Conservation (phyloP, 2,329 filamentous ascomycete species). For the Chaetomium sp. region DNA sequence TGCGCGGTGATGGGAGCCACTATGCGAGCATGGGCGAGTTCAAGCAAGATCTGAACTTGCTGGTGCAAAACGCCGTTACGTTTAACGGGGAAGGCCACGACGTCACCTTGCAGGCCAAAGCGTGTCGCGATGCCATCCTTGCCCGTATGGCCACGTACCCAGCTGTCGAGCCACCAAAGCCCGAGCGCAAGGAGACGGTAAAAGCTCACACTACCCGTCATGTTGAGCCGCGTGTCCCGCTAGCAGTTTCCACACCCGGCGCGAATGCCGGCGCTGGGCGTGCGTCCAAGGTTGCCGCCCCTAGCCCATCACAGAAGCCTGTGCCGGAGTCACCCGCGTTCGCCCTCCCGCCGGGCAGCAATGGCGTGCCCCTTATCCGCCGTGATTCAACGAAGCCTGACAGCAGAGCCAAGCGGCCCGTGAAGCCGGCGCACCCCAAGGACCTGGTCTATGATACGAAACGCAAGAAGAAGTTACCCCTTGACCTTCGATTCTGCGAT, state of each 20-base stretch:
- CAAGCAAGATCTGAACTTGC: conserved; percentile 65
- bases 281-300: conserved; percentile 18
- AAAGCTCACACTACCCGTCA: conserved; percentile 43
- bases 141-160: conserved; percentile 39
- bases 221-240: conserved; percentile 34
- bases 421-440: conserved; percentile 83
- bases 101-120: conserved; percentile 54
- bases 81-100: conserved; percentile 80
- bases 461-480: conserved; percentile 83
- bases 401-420: conserved; percentile 81
- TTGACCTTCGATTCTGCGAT: conserved; percentile 86
- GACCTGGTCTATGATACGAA: conserved; percentile 81
- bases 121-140: conserved; percentile 52
- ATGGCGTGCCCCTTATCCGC: conserved; percentile 74
- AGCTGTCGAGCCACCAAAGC: conserved; percentile 50
- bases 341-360: conserved; percentile 58
- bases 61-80: conserved; percentile 68
- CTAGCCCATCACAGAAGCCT: conserved; percentile 28
- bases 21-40: conserved; percentile 70
- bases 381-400: conserved; percentile 76
- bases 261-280: conserved; percentile 25
- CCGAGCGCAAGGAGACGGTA: conserved; percentile 52
- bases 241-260: conserved; percentile 13
- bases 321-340: conserved; percentile 44
- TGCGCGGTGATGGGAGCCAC: conserved; percentile 53